Percentiles rank a stretch among this genome's conserved stretches.
Evolutionary conservation across 495 filamentous ascomycete genomes (phyloP).

Genomic region (Xylaria palmicola): DNA sequence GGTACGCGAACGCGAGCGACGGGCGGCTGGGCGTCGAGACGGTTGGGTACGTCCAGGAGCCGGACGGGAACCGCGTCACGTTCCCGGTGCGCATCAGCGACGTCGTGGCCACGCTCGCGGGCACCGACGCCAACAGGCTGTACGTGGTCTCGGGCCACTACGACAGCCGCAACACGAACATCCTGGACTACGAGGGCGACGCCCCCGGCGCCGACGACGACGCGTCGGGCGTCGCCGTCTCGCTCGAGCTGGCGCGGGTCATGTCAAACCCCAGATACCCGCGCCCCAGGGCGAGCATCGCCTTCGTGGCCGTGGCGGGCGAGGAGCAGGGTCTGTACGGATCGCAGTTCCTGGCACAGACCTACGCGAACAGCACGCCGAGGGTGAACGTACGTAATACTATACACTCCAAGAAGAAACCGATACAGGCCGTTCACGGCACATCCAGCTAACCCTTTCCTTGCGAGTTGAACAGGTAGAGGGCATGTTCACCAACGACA

Average conservation of each 20-base stretch:
- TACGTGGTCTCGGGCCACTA: conserved; percentile 57
- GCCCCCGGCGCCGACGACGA: conserved; percentile 57
- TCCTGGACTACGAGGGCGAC: conserved; percentile 47
- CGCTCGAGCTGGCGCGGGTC: conserved; percentile 50
- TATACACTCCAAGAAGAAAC: too few relatives aligned
- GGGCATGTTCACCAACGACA: conserved; percentile 55
- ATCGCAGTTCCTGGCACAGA: conserved; percentile 45
- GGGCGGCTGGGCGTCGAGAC: conserved; percentile 45
- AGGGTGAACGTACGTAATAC: conserved; percentile 32
- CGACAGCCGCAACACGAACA: conserved; percentile 48
- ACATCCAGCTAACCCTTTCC: too few relatives aligned
- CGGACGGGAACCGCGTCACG: conserved; percentile 39
- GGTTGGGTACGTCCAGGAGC: conserved; percentile 43
- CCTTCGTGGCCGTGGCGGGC: conserved; percentile 52
- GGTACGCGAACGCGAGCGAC: conserved; percentile 36
- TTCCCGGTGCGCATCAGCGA: conserved; percentile 50
- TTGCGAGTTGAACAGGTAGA: too few relatives aligned
- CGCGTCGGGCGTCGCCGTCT: conserved; percentile 38
- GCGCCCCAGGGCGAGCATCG: conserved; percentile 47
- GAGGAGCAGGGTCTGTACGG: conserved; percentile 56
- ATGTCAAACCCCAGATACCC: conserved; percentile 35
- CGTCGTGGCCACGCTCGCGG: conserved; percentile 50
- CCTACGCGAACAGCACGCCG: conserved; percentile 41
- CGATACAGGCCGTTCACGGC: too few relatives aligned
- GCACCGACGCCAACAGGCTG: conserved; percentile 42